Percentiles rank a stretch among this genome's conserved stretches.
phyloP scores from a whole-genome alignment of 805 yeast species.

The Myxozyma vanderwaltii region DNA sequence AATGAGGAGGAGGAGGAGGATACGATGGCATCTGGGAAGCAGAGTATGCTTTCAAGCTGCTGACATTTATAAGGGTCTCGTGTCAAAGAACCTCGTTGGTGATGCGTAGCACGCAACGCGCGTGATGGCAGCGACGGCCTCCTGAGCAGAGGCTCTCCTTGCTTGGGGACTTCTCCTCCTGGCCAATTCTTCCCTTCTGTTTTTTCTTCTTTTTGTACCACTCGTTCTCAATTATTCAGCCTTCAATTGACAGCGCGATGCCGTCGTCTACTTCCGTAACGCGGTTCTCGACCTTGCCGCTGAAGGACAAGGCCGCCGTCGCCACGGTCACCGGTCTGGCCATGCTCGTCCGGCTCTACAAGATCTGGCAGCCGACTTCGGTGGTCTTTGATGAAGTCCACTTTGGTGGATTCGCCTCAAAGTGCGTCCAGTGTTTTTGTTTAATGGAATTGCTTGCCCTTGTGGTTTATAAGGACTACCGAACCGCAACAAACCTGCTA shows the following conservation, averaged over 20 bases:
- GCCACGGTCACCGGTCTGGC: conserved; percentile 52
- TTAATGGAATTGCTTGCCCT: too few relatives aligned
- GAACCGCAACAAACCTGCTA: too few relatives aligned
- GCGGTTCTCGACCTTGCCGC: conserved; percentile 27
- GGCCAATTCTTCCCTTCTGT: not conserved
- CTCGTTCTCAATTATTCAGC: too few relatives aligned
- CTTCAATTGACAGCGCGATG: not conserved
- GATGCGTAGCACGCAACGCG: not conserved
- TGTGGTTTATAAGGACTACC: too few relatives aligned
- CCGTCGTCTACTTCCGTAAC: not conserved
- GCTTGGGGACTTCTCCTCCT: not conserved
- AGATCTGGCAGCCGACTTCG: conserved; percentile 68
- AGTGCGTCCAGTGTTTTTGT: conserved; percentile 52
- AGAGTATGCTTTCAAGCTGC: not conserved
- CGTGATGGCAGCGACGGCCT: not conserved
- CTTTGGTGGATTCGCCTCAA: conserved; percentile 93
- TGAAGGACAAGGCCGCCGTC: conserved; percentile 26
- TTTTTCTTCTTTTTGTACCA: not conserved
- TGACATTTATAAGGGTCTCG: not conserved
- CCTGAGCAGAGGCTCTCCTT: not conserved
- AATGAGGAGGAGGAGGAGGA: not conserved
- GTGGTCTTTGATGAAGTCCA: conserved; percentile 93
- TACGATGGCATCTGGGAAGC: not conserved
- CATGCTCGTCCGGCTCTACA: conserved; percentile 58
- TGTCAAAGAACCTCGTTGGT: not conserved